Evolutionary conservation across 2,329 filamentous ascomycete species (phyloP).

Genomic region (Allantophomopsis cytisporea): DNA sequence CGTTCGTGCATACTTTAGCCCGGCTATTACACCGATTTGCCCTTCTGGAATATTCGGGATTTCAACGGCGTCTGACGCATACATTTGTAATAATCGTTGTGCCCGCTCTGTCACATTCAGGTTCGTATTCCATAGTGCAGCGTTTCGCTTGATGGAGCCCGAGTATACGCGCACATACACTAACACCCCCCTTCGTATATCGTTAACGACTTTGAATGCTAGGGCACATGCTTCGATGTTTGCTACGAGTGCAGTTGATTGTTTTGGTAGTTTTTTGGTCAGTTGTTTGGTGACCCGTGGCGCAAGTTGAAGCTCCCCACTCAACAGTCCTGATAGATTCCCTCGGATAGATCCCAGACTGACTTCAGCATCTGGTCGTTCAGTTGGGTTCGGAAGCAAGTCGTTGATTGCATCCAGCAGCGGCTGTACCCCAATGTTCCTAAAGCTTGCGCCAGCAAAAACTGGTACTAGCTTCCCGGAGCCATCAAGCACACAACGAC

Average conservation of each 20-base stretch:
- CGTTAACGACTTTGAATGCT: slow-evolving; percentile 89
- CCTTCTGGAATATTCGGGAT: slow-evolving; percentile 69
- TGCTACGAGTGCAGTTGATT: slow-evolving; percentile 23
- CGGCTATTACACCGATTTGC: slow-evolving; percentile 87
- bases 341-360: slow-evolving; percentile 45
- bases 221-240: slow-evolving; percentile 52
- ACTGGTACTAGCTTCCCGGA: slow-evolving; percentile 69
- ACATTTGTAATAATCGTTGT: slow-evolving; percentile 76
- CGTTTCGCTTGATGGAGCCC: slow-evolving; percentile 62
- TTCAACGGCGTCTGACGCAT: slow-evolving; percentile 76
- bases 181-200: slow-evolving; percentile 71
- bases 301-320: slow-evolving; percentile 26
- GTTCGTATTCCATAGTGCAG: slow-evolving; percentile 76
- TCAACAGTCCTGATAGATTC: slow-evolving; percentile 34
- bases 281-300: slow-evolving; percentile 15
- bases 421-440: slow-evolving; percentile 87
- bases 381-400: slow-evolving; percentile 69
- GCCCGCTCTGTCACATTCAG: slow-evolving; percentile 67
- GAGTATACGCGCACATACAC: slow-evolving; percentile 91
- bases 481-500: slow-evolving; percentile 53
- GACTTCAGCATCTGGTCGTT: slow-evolving; percentile 69
- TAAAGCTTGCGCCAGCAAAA: slow-evolving; percentile 84
- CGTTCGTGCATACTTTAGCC: slow-evolving; percentile 81
- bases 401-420: slow-evolving; percentile 81
- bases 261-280: slow-evolving; percentile 22